Base-by-base conservation (phyloP, 495 filamentous ascomycete species). In the Penicillium cinerascens region DNA sequence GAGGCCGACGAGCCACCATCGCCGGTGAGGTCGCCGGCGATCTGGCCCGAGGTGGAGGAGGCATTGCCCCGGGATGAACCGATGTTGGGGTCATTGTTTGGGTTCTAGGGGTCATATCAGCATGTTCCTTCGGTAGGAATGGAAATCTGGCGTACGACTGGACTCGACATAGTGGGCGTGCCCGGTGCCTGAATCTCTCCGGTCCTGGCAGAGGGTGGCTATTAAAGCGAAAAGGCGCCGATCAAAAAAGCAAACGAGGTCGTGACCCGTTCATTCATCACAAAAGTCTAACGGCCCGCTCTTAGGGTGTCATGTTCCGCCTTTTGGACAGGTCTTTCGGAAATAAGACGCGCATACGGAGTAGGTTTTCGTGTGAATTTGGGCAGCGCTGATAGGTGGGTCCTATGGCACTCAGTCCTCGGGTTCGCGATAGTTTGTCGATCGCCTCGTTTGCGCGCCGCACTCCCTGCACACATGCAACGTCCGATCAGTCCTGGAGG, bases 11-110 rank as follows among this genome's bases (percentile, higher is more conserved):
- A 74, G 15, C 70, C 67, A 21, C 61, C 61, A 5, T 42, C 56
- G 6, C 63, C 65, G 11, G 60, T 69, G 20, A 75, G 52, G 13
- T 58, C 54, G 13, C 61, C 55, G n/a, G 64, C 59, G 16, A 64
- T 43, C 17, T 74, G 63, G 13, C 70, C 66, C 4, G 69, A 67
- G 1, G 69, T 69, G 6, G 73, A 64, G 7, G 67, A 67, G 0
- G 73, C 68, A 58, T 73, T 62, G n/a, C 71, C 69, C 41, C 71
- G 71, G 18, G 72, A 68, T 9, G 73, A 73, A 4, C 73, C 73
- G 37, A 76, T 44, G 54, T 76, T 76, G 15, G 73, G 63, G 43
- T 76, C 73, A 61, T 65, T 70, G 43, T 59, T 68, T 16, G 70
- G 64, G 49, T 72, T 58, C 72, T 75, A 16, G 4, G 17, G 6